Evolutionary conservation across 2,329 filamentous ascomycete species (phyloP).

Genomic region (Penicillium rolfsii): DNA sequence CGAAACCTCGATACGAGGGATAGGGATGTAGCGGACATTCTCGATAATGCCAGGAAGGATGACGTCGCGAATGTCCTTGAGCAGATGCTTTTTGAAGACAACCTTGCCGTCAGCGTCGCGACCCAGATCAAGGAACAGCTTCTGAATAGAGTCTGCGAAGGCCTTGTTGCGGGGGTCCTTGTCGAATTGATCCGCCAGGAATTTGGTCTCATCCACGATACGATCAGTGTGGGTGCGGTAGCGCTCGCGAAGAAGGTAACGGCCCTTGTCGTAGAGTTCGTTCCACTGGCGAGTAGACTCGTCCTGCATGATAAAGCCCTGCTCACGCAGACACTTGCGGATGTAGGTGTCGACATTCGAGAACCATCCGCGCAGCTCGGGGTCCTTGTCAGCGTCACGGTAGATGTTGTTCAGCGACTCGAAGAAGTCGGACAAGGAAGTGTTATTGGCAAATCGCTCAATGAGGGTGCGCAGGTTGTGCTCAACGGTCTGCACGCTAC

Average conservation of each 20-base stretch:
- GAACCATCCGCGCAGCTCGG: conserved; percentile 90
- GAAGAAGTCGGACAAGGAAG: conserved; percentile 84
- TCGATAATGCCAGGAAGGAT: conserved; percentile 83
- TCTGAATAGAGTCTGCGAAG: conserved; percentile 75
- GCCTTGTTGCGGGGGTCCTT: conserved; percentile 82
- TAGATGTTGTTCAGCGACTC: conserved; percentile 85
- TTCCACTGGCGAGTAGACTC: conserved; percentile 80
- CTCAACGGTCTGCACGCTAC: conserved; percentile 71
- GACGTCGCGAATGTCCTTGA: conserved; percentile 86
- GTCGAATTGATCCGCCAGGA: conserved; percentile 86
- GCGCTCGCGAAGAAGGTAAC: conserved; percentile 83
- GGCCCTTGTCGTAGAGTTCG: conserved; percentile 78
- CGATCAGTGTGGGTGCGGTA: conserved; percentile 86
- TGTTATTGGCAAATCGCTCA: conserved; percentile 94
- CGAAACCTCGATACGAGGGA: conserved; percentile 91
- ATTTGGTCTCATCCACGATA: conserved; percentile 86
- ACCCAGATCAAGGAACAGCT: conserved; percentile 88
- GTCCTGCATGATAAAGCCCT: conserved; percentile 89
- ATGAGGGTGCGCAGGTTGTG: conserved; percentile 81
- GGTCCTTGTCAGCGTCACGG: conserved; percentile 80
- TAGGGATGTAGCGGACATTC: conserved; percentile 83
- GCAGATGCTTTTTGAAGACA: conserved; percentile 85
- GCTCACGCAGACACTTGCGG: conserved; percentile 80
- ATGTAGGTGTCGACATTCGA: conserved; percentile 75
- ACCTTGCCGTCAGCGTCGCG: conserved; percentile 82